Percentiles rank a stretch among this genome's conserved stretches.
phyloP scores from a whole-genome alignment of 176 grass and related monocot species.

The Poa pratensis region DNA sequence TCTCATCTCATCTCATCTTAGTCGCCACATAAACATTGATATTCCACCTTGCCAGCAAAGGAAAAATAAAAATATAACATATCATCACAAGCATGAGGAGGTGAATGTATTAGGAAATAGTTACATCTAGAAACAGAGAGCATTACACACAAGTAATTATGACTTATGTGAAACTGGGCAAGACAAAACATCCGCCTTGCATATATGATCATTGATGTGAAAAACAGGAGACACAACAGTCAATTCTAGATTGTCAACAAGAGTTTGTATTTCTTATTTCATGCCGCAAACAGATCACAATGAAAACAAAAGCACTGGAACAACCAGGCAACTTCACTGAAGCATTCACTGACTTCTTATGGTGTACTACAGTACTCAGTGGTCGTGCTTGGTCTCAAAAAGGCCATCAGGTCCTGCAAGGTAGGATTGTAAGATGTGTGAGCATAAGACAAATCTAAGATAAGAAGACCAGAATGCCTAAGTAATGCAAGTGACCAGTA shows the following conservation, averaged over 20 bases:
- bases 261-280: slow-evolving; percentile 55
- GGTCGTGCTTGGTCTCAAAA: slow-evolving; percentile 71
- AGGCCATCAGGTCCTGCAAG: slow-evolving; percentile 73
- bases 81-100: background rate
- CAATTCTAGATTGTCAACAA: slow-evolving; percentile 37
- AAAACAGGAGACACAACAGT: background rate
- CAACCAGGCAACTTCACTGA: slow-evolving; percentile 28
- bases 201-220: background rate
- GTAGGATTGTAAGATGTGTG: slow-evolving; percentile 3
- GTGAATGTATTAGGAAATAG: background rate
- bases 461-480: background rate
- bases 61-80: background rate
- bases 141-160: background rate
- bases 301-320: slow-evolving; percentile 42
- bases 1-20: background rate
- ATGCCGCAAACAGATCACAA: slow-evolving; percentile 45
- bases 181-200: background rate
- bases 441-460: slow-evolving; percentile 6
- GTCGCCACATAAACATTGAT: background rate
- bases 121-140: background rate
- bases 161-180: background rate
- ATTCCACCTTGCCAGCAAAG: background rate
- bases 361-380: slow-evolving; percentile 45
- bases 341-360: slow-evolving; percentile 30
- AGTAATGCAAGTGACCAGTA: background rate